A percentile compares a stretch with the other conserved stretches of the same genome.
phyloP scores from a whole-genome alignment of 164 flowering plant genomes.

The Magnolia kwangsiensis region DNA sequence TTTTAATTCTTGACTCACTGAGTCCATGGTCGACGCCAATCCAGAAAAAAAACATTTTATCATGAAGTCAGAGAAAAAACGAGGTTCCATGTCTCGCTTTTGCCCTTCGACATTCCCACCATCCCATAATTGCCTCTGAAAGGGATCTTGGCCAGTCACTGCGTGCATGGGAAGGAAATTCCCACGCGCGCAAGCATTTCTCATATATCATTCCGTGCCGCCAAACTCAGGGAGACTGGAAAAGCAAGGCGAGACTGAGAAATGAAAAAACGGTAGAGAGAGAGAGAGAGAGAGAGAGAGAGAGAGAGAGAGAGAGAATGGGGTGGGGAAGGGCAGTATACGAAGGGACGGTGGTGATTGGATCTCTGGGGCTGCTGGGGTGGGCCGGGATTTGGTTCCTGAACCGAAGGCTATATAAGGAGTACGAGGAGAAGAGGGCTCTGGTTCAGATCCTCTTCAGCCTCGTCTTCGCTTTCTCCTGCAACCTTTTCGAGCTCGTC shows the following conservation, averaged over 20 bases:
- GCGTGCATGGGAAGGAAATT: too few species aligned
- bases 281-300: neutral
- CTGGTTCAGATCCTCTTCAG: slow-evolving; percentile 95
- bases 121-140: too few species aligned
- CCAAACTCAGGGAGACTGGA: too few species aligned
- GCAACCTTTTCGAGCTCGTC: slow-evolving; percentile 90
- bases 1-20: too few species aligned
- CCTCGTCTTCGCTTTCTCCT: slow-evolving; percentile 93
- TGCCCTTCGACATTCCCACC: too few species aligned
- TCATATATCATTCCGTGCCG: too few species aligned
- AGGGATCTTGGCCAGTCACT: too few species aligned
- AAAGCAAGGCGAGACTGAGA: neutral
- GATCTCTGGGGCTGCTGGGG: slow-evolving; percentile 63
- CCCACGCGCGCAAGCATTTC: too few species aligned
- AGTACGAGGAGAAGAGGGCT: slow-evolving; percentile 90
- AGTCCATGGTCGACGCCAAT: too few species aligned
- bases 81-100: too few species aligned
- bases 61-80: too few species aligned
- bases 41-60: too few species aligned
- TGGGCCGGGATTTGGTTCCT: slow-evolving; percentile 94
- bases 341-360: slow-evolving; percentile 70
- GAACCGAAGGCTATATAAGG: slow-evolving; percentile 82
- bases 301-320: slow-evolving; percentile 18
- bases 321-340: slow-evolving; percentile 69
- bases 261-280: neutral